Evolutionary conservation across 2,329 filamentous ascomycete genomes (phyloP), one percentile per base, ranked within the genome.

Genomic region (Aureobasidium lini): DNA sequence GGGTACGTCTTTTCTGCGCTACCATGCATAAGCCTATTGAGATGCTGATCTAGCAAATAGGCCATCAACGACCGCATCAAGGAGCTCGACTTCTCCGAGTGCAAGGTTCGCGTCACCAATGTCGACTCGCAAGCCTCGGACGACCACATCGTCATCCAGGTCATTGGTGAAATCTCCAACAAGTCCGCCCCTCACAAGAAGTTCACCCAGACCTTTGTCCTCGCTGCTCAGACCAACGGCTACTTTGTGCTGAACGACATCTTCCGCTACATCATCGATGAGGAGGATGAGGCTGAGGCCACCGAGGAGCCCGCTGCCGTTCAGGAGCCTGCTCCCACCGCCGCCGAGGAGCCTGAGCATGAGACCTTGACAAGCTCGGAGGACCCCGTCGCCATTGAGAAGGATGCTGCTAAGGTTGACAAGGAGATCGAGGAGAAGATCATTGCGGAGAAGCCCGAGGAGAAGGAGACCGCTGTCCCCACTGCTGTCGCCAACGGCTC

Each of bases 231-330:
- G 78, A 90, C 90, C 52, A 95, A 93, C 60, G 94, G 94, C 64
- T 99, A 97, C 80, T 99, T 95, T 68, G 93, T 99, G 36, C 84
- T 99, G 68, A 99, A 99, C 75, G 94, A 99, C 71, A 96, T 99
- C 72, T 90, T 97, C 79, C 84, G 94, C 67, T 97, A 95, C 76
- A 86, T 99, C 65, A 85, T 87, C 64, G 90, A 94, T 63, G 89
- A 93, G 67, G 82, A 82, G 43, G 91, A 96, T 62, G 89, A 84
- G 66, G 76, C 78, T 48, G 80, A 84, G 49, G 75, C 74, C 73
- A 66, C 68, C 57, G 62, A 64, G 36, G 66, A 70, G 11, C 67
- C 71, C 53, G 72, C 70, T 54, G 75, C 71, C 52, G 64, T 71
- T 28, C 69, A 73, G 58, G 77, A 78, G 69, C 71, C 75, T 39